Evolutionary conservation across 2,329 filamentous ascomycete species (phyloP).

Genomic region (Samsoniella hepiali): DNA sequence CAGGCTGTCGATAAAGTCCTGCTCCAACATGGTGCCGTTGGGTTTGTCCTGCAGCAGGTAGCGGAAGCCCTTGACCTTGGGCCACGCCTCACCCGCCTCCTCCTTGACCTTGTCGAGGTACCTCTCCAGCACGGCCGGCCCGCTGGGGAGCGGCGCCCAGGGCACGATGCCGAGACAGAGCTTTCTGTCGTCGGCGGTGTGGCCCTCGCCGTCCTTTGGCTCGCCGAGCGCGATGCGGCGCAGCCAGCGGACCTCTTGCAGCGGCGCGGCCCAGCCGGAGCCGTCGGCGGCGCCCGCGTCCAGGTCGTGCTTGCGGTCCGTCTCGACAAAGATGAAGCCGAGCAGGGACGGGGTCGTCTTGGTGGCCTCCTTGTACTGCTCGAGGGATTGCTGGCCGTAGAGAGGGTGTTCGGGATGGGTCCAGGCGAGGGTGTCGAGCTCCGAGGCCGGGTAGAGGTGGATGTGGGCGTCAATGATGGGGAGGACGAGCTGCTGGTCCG

Average conservation of each 20-base stretch:
- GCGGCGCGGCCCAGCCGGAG: slow-evolving; percentile 62
- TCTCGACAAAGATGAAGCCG: slow-evolving; percentile 81
- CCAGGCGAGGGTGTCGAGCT: slow-evolving; percentile 68
- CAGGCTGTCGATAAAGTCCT: slow-evolving; percentile 62
- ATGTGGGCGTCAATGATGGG: slow-evolving; percentile 87
- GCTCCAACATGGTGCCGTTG: slow-evolving; percentile 59
- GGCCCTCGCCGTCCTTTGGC: slow-evolving; percentile 56
- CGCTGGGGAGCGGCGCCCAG: slow-evolving; percentile 79
- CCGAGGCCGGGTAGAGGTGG: slow-evolving; percentile 74
- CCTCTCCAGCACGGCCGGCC: slow-evolving; percentile 53
- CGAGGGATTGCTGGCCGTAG: slow-evolving; percentile 59
- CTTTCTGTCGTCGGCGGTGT: slow-evolving; percentile 41
- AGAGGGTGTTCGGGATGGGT: slow-evolving; percentile 57
- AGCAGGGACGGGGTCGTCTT: slow-evolving; percentile 43
- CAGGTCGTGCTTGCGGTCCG: slow-evolving; percentile 66
- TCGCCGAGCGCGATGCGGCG: slow-evolving; percentile 61
- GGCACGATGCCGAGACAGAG: slow-evolving; percentile 70
- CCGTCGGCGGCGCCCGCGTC: slow-evolving; percentile 43
- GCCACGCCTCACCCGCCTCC: slow-evolving; percentile 62
- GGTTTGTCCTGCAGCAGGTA: slow-evolving; percentile 80
- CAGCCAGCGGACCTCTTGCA: slow-evolving; percentile 70
- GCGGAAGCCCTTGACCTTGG: slow-evolving; percentile 71
- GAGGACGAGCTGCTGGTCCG: slow-evolving; percentile 33
- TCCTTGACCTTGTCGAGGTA: slow-evolving; percentile 64
- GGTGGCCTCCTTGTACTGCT: slow-evolving; percentile 56